These are phyloP conservation scores for Crassisporium funariophilum DNA, from an alignment of 768 basidiomycete species.

Conservation along the genomic window DNA sequence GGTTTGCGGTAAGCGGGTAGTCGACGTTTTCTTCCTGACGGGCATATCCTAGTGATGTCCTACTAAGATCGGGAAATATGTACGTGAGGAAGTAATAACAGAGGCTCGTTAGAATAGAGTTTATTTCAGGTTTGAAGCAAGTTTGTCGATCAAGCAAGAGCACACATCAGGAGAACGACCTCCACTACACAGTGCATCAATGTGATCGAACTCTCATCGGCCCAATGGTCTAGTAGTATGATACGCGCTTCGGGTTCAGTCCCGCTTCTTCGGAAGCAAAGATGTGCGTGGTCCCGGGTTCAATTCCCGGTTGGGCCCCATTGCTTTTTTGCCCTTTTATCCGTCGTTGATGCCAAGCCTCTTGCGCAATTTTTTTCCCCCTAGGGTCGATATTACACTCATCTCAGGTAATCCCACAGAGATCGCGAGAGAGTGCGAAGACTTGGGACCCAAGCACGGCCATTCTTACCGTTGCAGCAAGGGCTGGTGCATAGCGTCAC, in stretches of 20 bases:
- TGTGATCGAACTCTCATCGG: conserved; percentile 15
- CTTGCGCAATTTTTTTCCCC: neutral
- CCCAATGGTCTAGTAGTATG: conserved; percentile 41
- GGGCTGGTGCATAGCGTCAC: too few relatives aligned
- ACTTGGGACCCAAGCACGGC: too few relatives aligned
- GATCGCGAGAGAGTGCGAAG: neutral
- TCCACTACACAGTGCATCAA: too few relatives aligned
- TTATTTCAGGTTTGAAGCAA: too few relatives aligned
- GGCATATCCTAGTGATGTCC: conserved; percentile 13
- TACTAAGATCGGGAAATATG: neutral
- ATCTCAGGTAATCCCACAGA: too few relatives aligned
- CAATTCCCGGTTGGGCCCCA: conserved; percentile 39
- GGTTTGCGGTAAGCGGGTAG: conserved; percentile 30
- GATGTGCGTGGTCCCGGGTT: conserved; percentile 38
- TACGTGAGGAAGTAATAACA: too few relatives aligned
- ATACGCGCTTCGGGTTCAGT: conserved; percentile 34
- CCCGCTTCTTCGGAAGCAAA: conserved; percentile 22
- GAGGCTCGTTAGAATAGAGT: too few relatives aligned
- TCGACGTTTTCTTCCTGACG: conserved; percentile 37
- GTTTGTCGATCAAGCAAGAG: too few relatives aligned
- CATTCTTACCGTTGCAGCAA: too few relatives aligned
- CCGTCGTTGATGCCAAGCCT: neutral
- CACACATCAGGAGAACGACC: too few relatives aligned
- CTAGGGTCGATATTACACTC: too few relatives aligned
- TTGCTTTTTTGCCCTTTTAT: conserved; percentile 14